Percentiles rank a stretch among this genome's conserved stretches.
Conservation (phyloP, 768 basidiomycete species). For the Pisolithus sp. region DNA sequence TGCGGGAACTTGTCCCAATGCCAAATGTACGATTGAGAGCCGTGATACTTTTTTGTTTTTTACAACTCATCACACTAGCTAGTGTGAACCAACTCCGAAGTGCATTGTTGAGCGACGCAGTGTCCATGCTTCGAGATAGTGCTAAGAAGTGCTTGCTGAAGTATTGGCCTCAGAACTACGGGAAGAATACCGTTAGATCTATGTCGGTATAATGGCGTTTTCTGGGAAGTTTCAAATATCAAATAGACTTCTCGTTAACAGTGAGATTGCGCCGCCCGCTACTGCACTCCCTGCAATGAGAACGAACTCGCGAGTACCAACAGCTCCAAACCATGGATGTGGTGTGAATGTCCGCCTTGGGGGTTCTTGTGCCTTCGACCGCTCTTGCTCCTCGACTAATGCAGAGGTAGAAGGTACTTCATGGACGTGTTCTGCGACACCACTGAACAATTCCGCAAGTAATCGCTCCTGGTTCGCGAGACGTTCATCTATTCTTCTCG, state of each 20-base stretch:
- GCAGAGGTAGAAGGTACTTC: slow-evolving; percentile 1
- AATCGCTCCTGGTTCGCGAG: slow-evolving; percentile 42
- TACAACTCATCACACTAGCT: background rate
- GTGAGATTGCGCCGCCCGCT: slow-evolving; percentile 19
- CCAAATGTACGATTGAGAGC: slow-evolving; percentile 34
- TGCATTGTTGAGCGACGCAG: slow-evolving; percentile 26
- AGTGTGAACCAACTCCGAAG: slow-evolving; percentile 8
- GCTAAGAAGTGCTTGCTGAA: slow-evolving; percentile 6
- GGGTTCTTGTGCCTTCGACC: slow-evolving; percentile 4
- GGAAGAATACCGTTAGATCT: background rate
- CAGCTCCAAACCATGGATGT: slow-evolving; percentile 7
- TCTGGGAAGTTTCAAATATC: slow-evolving; percentile 3
- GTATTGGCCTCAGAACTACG: background rate
- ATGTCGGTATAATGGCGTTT: background rate
- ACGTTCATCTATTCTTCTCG: slow-evolving; percentile 41
- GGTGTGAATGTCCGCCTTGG: slow-evolving; percentile 7
- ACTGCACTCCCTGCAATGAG: slow-evolving; percentile 26
- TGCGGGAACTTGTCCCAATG: slow-evolving; percentile 40
- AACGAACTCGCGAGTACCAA: slow-evolving; percentile 16
- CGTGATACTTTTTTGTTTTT: too few relatives aligned
- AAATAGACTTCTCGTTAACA: slow-evolving; percentile 18
- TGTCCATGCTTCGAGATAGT: slow-evolving; percentile 3
- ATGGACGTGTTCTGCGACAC: slow-evolving; percentile 9
- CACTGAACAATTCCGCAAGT: slow-evolving; percentile 24
- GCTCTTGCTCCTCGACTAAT: slow-evolving; percentile 4